Base-by-base conservation (phyloP, 2,329 filamentous ascomycete species). In the Didymella arachidicola region DNA sequence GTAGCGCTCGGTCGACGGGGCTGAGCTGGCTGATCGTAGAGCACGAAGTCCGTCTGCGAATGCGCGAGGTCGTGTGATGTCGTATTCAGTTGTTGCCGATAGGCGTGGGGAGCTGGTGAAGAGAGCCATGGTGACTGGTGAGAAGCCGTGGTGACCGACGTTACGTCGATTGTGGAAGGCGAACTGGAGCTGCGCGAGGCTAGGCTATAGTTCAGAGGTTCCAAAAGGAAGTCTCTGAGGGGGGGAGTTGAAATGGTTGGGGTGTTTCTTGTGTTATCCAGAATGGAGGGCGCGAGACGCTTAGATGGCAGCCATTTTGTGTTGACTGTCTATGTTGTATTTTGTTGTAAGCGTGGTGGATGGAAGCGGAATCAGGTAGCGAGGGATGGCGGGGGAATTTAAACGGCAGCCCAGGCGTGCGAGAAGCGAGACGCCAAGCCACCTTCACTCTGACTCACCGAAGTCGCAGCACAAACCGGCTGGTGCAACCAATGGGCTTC, bases 111-210 rank as follows among this genome's bases (percentile, higher is more conserved):
- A 78, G 81, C 77, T 79, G 81, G 78, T 86, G 87, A 87, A 84
- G 89, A 86, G 87, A 84, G 89, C 90, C 90, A 93, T 93, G 84
- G 72, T 92, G 87, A 86, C 75, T 80, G 78, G 78, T 79, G 77
- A 79, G 87, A 86, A 91, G 90, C 89, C 90, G 90, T 93, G 85
- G 84, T 92, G 89, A 89, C 89, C 88, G 90, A 87, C 86, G 83
- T 74, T 70, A 84, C 86, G 86, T 89, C 88, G 86, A 83, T 85
- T 75, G 79, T 79, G 82, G 83, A 83, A 75, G 77, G 71, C 76
- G 77, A 80, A 79, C 78, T 77, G 81, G 84, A 86, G 77, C 83
- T 85, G 85, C 83, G 70, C 70, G 81, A 80, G 83, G 86, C 85
- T 80, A 80, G 79, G 83, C 83, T 84, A 73, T 81, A 87, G 86